These are phyloP conservation scores for Hemileia vastatrix DNA, from an alignment of 1,284 basidiomycete genomes.

Conservation along the genomic window DNA sequence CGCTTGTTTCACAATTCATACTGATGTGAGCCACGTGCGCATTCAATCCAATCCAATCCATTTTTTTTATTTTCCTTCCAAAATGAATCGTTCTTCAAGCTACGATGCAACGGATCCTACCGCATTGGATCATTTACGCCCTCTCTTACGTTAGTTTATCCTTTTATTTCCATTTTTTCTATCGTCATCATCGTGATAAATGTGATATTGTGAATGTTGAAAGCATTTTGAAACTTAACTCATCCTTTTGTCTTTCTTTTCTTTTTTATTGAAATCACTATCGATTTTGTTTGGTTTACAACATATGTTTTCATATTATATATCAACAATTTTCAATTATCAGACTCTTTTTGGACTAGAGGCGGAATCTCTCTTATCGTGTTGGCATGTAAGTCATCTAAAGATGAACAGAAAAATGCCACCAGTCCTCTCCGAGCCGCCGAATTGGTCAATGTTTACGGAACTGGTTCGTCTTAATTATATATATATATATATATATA, in stretches of 20 bases:
- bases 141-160: conserved; percentile 27
- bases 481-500: too few species aligned
- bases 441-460: conserved; percentile 34
- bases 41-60: too few species aligned
- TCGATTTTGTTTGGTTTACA: too few species aligned
- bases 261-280: not conserved
- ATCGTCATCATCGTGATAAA: too few species aligned
- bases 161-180: not conserved
- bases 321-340: not conserved
- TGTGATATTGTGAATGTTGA: too few species aligned
- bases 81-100: conserved; percentile 19
- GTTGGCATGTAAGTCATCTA: conserved; percentile 35
- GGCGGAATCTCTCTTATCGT: conserved; percentile 36
- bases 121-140: conserved; percentile 26
- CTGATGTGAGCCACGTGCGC: too few species aligned
- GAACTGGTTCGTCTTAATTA: conserved; percentile 11
- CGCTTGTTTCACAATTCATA: too few species aligned
- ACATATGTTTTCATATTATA: too few species aligned
- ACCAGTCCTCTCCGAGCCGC: conserved; percentile 32
- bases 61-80: too few species aligned
- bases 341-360: conserved; percentile 37
- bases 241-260: not conserved
- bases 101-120: conserved; percentile 36
- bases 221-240: not conserved
- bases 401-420: conserved; percentile 21